These are phyloP conservation scores for Gossypium anomalum DNA, from an alignment of 345 rosid species.

Conservation along the genomic window DNA sequence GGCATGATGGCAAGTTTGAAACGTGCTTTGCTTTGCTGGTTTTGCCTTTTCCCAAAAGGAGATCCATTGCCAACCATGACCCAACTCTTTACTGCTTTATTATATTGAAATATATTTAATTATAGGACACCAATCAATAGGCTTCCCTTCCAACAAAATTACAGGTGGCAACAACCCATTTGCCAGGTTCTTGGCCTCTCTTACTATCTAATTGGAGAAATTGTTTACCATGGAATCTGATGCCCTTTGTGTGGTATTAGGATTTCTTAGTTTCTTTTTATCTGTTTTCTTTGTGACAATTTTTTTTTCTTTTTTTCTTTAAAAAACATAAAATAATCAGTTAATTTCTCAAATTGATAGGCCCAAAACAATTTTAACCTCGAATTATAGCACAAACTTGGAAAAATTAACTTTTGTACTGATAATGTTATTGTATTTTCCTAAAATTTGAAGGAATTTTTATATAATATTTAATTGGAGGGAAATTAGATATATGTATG, in stretches of 20 bases:
- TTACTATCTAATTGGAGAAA: conserved; percentile 20
- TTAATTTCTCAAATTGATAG: too few species aligned
- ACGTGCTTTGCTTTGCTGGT: conserved; percentile 34
- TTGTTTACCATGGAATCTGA: conserved; percentile 26
- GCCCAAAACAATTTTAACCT: too few species aligned
- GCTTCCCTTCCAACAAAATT: background rate
- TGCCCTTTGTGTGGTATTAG: conserved; percentile 15
- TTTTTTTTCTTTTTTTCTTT: too few species aligned
- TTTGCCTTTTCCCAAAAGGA: conserved; percentile 28
- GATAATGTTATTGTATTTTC: background rate
- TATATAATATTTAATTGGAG: background rate
- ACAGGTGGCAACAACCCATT: conserved; percentile 34
- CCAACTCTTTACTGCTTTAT: conserved; percentile 14
- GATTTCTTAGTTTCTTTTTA: background rate
- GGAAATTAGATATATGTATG: background rate
- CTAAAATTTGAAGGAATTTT: background rate
- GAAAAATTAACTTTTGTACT: background rate
- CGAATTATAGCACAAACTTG: too few species aligned
- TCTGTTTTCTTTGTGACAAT: background rate
- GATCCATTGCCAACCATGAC: conserved; percentile 35
- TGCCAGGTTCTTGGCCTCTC: conserved; percentile 25
- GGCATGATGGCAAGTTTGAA: conserved; percentile 19
- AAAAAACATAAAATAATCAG: too few species aligned
- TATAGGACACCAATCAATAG: conserved; percentile 12
- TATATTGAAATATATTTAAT: background rate